These are phyloP conservation scores for Aspergillus carlsbadensis DNA, from an alignment of 495 filamentous ascomycete species.

Conservation along the genomic window DNA sequence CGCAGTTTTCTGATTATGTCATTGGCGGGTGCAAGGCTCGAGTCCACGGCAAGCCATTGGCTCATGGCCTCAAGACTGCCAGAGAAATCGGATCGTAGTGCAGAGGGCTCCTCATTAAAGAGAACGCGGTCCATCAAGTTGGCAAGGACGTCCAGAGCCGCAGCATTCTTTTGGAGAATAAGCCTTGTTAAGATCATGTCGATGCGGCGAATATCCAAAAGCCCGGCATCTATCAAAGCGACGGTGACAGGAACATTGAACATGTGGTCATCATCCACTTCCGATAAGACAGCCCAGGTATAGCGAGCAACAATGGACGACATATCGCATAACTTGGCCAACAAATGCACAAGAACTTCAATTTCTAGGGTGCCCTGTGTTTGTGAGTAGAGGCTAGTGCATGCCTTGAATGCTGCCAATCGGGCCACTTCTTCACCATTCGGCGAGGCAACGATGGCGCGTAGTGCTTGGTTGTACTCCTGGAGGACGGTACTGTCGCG, in stretches of 20 bases:
- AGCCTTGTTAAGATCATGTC: constrained; percentile 74
- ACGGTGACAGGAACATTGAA: constrained; percentile 76
- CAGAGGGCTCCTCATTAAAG: constrained; percentile 70
- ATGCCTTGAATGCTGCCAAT: constrained; percentile 68
- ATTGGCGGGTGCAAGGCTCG: constrained; percentile 59
- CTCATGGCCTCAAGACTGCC: constrained; percentile 76
- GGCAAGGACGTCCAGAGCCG: constrained; percentile 72
- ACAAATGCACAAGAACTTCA: constrained; percentile 78
- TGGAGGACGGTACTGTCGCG: constrained; percentile 63
- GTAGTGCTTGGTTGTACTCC: constrained; percentile 57
- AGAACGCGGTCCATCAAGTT: constrained; percentile 73
- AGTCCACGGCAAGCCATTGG: constrained; percentile 76
- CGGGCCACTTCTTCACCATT: constrained; percentile 66
- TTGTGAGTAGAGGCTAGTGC: constrained; percentile 64
- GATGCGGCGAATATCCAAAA: constrained; percentile 77
- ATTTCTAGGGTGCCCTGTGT: constrained; percentile 63
- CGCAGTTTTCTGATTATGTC: constrained; percentile 73
- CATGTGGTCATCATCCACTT: constrained; percentile 69
- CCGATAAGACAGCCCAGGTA: constrained; percentile 61
- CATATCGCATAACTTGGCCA: constrained; percentile 77
- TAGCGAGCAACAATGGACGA: constrained; percentile 73
- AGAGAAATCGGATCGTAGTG: constrained; percentile 82
- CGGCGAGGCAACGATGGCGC: constrained; percentile 46
- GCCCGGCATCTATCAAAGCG: constrained; percentile 66
- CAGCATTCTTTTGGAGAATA: constrained; percentile 63